A percentile compares a stretch with the other conserved stretches of the same genome.
phyloP scores from a whole-genome alignment of 805 yeast genomes.

The Aciculoconidium aculeatum region DNA sequence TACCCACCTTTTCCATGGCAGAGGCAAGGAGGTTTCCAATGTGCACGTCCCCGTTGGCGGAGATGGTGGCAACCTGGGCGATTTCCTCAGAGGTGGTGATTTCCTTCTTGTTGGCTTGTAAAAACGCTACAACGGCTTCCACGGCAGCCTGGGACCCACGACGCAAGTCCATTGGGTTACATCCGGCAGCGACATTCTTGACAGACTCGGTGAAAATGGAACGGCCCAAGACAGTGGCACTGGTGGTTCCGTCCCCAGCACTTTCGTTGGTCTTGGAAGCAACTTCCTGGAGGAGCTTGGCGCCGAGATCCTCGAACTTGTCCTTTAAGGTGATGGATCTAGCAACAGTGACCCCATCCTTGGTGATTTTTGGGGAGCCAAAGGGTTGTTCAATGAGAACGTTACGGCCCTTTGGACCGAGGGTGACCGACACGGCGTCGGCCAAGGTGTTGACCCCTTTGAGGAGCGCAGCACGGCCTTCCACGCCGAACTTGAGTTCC shows the following conservation, averaged over 20 bases:
- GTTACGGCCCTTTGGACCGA: constrained; percentile 97
- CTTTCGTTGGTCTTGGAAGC: constrained; percentile 95
- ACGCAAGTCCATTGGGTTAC: constrained; percentile 98
- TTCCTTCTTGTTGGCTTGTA: constrained; percentile 83
- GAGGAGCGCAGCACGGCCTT: constrained; percentile 90
- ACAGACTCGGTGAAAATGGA: constrained; percentile 93
- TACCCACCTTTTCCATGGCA: constrained; percentile 98
- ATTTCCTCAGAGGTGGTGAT: constrained; percentile 92
- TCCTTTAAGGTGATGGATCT: constrained; percentile 74
- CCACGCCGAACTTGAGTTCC: constrained; percentile 94
- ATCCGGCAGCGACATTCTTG: constrained; percentile 97
- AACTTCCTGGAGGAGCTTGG: constrained; percentile 90
- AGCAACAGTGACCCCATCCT: constrained; percentile 98
- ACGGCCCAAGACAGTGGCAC: constrained; percentile 94
- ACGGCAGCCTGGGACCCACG: constrained; percentile 97
- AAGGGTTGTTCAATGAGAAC: constrained; percentile 94
- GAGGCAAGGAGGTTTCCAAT: constrained; percentile 86
- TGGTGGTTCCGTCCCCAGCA: constrained; percentile 98
- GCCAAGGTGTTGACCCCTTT: constrained; percentile 94
- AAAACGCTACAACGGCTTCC: constrained; percentile 80
- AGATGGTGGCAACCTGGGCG: constrained; percentile 96
- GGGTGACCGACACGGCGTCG: constrained; percentile 92
- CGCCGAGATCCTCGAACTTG: constrained; percentile 95
- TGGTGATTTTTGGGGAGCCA: constrained; percentile 96
- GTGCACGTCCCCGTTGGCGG: constrained; percentile 94